Percentiles rank a stretch among this genome's conserved stretches.
These are phyloP conservation scores for Monotropa hypopitys DNA, from an alignment of 179 eudicot species.

Conservation along the genomic window DNA sequence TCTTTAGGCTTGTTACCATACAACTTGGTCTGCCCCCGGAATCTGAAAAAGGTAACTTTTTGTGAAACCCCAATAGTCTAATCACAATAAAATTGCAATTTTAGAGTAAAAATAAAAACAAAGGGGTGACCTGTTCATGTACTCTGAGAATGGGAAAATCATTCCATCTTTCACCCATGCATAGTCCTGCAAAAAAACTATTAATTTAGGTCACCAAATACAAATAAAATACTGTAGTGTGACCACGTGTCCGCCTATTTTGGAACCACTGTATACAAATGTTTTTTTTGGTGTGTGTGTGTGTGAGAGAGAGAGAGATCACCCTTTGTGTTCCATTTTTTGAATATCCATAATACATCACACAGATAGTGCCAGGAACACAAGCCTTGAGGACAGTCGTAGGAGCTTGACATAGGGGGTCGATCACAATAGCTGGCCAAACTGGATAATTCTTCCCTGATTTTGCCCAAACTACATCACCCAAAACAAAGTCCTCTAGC, in stretches of 20 bases:
- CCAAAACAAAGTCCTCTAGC: conserved; percentile 48
- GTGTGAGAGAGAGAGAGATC: conserved; percentile 6
- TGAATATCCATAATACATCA: conserved; percentile 80
- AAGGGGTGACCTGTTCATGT: conserved; percentile 51
- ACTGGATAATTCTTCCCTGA: conserved; percentile 76
- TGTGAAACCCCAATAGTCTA: conserved; percentile 9
- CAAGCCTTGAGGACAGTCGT: conserved; percentile 59
- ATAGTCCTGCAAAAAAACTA: conserved; percentile 51
- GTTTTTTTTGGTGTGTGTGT: background rate
- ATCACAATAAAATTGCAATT: background rate
- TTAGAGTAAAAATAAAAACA: background rate
- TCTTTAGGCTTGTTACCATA: conserved; percentile 78
- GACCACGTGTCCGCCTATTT: background rate
- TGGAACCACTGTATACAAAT: background rate
- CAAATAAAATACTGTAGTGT: background rate
- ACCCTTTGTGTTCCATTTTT: conserved; percentile 69
- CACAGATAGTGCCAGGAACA: conserved; percentile 67
- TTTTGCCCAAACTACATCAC: conserved; percentile 92
- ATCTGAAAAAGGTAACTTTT: conserved; percentile 30
- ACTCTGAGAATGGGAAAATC: conserved; percentile 79
- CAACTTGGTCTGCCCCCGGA: conserved; percentile 84
- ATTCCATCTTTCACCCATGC: conserved; percentile 90
- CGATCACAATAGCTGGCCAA: conserved; percentile 95
- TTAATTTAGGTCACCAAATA: background rate
- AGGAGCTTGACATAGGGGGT: conserved; percentile 81